Conservation (phyloP, 768 basidiomycete genomes). For the Aureoboletus auriporus region DNA sequence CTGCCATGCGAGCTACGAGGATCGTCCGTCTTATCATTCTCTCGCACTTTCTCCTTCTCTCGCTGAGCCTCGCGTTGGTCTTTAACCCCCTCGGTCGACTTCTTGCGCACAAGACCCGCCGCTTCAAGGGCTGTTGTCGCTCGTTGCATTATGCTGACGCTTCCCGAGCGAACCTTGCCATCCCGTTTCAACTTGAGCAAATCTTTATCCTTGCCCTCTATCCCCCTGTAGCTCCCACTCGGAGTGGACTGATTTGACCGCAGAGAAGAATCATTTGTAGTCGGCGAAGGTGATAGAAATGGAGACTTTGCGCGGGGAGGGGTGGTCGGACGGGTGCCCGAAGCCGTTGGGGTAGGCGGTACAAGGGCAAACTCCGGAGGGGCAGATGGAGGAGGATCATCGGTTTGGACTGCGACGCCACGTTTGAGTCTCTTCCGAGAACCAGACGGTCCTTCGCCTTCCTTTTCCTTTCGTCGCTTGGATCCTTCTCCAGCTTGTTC, state of each 20-base stretch:
- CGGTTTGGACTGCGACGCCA: conserved; percentile 43
- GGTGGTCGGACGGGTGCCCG: conserved; percentile 38
- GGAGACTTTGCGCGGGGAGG: conserved; percentile 53
- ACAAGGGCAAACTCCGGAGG: conserved; percentile 66
- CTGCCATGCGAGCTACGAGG: conserved; percentile 64
- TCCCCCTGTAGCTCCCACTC: conserved; percentile 49
- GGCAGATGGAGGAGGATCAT: conserved; percentile 34
- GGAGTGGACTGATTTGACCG: conserved; percentile 72
- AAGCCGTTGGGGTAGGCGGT: conserved; percentile 69
- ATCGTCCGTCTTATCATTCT: conserved; percentile 48
- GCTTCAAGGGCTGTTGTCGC: conserved; percentile 90
- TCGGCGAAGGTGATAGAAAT: conserved; percentile 53
- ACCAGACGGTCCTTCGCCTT: conserved; percentile 16
- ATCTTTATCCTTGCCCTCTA: conserved; percentile 47
- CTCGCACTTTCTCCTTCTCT: conserved; percentile 40
- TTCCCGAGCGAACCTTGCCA: conserved; percentile 72
- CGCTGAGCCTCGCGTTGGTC: conserved; percentile 53
- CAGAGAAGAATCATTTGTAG: conserved; percentile 43
- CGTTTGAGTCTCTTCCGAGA: conserved; percentile 24
- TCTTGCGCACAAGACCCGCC: conserved; percentile 79
- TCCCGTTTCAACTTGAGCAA: conserved; percentile 46
- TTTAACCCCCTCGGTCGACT: conserved; percentile 68
- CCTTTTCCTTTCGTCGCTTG: conserved; percentile 30
- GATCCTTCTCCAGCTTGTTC: conserved; percentile 19
- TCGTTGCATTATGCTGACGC: conserved; percentile 94